These are phyloP conservation scores for Adansonia madagascariensis DNA, from an alignment of 441 rosid species.

Conservation along the genomic window DNA sequence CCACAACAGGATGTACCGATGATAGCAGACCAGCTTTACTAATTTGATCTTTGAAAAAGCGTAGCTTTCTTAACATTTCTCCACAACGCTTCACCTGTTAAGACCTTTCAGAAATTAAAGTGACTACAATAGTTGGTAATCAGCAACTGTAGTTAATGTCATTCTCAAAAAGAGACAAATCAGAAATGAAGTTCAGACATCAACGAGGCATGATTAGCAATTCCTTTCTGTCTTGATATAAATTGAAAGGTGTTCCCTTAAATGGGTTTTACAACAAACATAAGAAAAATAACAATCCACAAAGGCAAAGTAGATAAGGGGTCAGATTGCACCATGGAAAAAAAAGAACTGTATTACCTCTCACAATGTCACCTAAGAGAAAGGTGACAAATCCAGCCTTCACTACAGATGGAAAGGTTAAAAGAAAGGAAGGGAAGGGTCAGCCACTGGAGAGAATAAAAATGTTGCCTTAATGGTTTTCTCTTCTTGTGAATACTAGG, in stretches of 20 bases:
- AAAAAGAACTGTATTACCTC: neutral
- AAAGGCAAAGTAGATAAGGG: neutral
- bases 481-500: neutral
- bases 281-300: neutral
- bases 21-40: slow-evolving; percentile 80
- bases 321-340: neutral
- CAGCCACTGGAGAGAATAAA: neutral
- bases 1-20: slow-evolving; percentile 60
- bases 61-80: slow-evolving; percentile 96
- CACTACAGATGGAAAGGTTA: neutral
- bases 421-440: neutral
- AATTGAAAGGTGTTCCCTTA: neutral
- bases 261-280: neutral
- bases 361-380: neutral
- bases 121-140: slow-evolving; percentile 20
- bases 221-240: too few species aligned
- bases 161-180: slow-evolving; percentile 13
- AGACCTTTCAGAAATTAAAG: slow-evolving; percentile 38
- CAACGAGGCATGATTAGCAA: neutral
- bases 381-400: neutral
- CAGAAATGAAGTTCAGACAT: slow-evolving; percentile 3
- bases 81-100: slow-evolving; percentile 94
- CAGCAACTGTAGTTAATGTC: slow-evolving; percentile 1
- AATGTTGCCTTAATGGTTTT: neutral
- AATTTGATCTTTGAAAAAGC: slow-evolving; percentile 90